Evolutionary conservation across 495 filamentous ascomycete species (phyloP), one percentile per base, ranked within the genome.

Genomic region (Annulohypoxylon bovei): DNA sequence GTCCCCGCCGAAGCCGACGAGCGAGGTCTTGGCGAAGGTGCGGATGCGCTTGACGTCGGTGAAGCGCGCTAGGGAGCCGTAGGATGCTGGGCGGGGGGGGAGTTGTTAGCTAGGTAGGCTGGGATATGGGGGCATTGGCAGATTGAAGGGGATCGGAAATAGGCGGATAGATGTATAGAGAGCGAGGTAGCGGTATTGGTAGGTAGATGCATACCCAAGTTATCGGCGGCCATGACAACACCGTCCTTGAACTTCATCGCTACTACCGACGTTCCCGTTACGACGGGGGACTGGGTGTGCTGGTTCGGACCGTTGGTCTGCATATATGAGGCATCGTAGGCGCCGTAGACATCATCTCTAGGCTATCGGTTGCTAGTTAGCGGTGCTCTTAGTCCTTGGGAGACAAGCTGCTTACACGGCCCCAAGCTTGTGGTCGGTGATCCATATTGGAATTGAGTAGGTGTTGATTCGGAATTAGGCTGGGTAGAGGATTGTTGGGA

Each of bases 51-150:
- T 94, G 71, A 98, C 92, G 81, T 97, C 92, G 73, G 93, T 92
- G 86, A 98, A 99, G 73, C 95, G 93, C 39, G 95, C 93, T 57
- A 99, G 91, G 60, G 95, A 97, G 73, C 95, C 95, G 81, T 99
- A 99, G 52, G 96, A 98, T 66, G 95, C 95, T 97, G 71, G 44
- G 55, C 33, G 25, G 46, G 23, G 33, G 40, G 62, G 74, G 42
- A 23, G 27, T 40, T 44, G 73, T 62, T 28, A n/a, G 69, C 69
- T 62, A 63, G 8, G 22, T 28, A 63, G 8, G 22, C n/a, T n/a
- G 46, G 6, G 3, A 5, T 50, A 27, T 50, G 3, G 22, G 46
- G 22, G 16, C 6, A 8, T 46, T 8, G 40, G 18, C 0, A 3
- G 22, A 22, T 16, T 6, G 18, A 7, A 22, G 9, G 18, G 18